Evolutionary conservation across 1,284 basidiomycete species (phyloP), one percentile per base, ranked within the genome.

Genomic region (Bondarzewia mesenterica): DNA sequence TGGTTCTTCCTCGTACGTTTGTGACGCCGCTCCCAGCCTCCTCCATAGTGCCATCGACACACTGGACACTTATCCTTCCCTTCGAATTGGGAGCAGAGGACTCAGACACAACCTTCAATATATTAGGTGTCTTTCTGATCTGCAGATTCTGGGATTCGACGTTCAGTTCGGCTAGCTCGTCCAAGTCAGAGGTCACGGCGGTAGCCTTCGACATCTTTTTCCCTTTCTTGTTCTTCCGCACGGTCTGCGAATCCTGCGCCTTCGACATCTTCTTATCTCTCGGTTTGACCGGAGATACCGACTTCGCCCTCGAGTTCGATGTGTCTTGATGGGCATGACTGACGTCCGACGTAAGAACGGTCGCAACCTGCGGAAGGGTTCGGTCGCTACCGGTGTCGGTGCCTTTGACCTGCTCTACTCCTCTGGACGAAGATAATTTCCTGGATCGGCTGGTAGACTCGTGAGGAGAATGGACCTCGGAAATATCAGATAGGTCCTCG

Each of bases 401-500:
- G 21, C 54, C 60, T 48, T 58, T 60, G 36, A 15, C 7, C 20
- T 22, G 16, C 21, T 15, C 16, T 14, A 32, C 14, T 40, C 25
- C 14, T 20, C 18, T 15, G n/a, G n/a, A n/a, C n/a, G n/a, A n/a
- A n/a, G n/a, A n/a, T 27, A 27, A 12, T 12, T 18, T 38, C 35
- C 18, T 23, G 16, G 35, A 32, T 27, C 32, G 15, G 32, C 32
- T 7, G 44, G 44, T n/a, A 42, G 7, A 22, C 7, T n/a, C 15
- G 16, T 49, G 27, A 22, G 32, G 41, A 36, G 41, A 44, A 23
- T 50, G 41, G 42, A 40, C 39, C 27, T 48, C 46, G 14, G 45
- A 49, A 29, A 62, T 51, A 4, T 64, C 62, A 36, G 64, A 64
- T 5, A 64, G 57, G n/a, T 63, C 63, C 43, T 63, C 60, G 44